Percentiles rank a stretch among this genome's conserved stretches.
Evolutionary conservation across 192 early-diverging fungal species (phyloP).

Genomic region (Neocallimastix lanati): DNA sequence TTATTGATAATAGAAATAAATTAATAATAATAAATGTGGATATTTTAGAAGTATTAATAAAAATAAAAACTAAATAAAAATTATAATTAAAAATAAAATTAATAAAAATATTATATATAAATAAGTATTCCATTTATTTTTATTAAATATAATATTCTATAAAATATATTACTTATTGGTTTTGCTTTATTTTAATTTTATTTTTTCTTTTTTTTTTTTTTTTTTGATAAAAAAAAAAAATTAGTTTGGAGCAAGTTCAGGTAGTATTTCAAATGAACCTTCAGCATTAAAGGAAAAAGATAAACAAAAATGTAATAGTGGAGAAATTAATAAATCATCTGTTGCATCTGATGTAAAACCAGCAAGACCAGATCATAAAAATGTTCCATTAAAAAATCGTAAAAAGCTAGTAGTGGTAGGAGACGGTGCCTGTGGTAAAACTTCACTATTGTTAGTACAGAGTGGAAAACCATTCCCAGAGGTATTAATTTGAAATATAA

Average conservation of each 20-base stretch:
- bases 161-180: no score
- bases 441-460: constrained; percentile 9
- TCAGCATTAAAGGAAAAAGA: not conserved
- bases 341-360: not conserved
- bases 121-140: no score
- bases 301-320: not conserved
- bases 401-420: constrained; percentile 13
- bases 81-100: no score
- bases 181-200: no score
- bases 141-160: no score
- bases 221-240: no score
- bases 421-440: constrained; percentile 14
- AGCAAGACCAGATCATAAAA: not conserved
- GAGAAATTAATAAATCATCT: not conserved
- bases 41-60: no score
- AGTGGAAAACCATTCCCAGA: constrained; percentile 5
- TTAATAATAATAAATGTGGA: no score
- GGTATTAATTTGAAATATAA: not conserved
- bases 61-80: no score
- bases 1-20: no score
- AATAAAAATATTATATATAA: no score
- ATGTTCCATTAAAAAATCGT: not conserved
- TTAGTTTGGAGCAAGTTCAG: not conserved
- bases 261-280: not conserved
- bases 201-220: no score